Percentiles rank a stretch among this genome's conserved stretches.
These are phyloP conservation scores for Oldenlandia corymbosa DNA, from an alignment of 257 asterid species.

Conservation along the genomic window DNA sequence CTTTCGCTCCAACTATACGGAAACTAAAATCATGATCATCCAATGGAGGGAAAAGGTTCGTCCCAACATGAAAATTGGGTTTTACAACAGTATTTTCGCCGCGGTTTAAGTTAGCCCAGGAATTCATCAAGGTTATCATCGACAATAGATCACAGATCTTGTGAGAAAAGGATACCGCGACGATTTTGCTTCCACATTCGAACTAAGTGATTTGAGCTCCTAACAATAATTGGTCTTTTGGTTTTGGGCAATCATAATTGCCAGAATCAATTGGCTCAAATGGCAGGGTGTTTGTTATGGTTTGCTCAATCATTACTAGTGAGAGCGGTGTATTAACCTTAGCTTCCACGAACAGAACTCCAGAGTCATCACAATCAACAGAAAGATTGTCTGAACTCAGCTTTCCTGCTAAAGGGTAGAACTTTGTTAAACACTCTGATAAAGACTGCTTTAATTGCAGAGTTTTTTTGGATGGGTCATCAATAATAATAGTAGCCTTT, in stretches of 20 bases:
- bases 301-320: neutral
- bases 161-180: constrained; percentile 25
- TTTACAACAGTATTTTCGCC: neutral
- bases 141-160: neutral
- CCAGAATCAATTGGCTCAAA: neutral
- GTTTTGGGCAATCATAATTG: neutral
- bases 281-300: neutral
- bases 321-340: constrained; percentile 13
- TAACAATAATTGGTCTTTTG: neutral
- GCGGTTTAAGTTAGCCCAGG: neutral
- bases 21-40: neutral
- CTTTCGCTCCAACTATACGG: neutral
- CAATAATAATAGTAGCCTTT: neutral
- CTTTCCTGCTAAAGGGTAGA: constrained; percentile 30
- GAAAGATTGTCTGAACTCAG: neutral
- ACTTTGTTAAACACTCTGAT: constrained; percentile 20
- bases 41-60: neutral
- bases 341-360: constrained; percentile 26
- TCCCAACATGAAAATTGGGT: neutral
- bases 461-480: neutral
- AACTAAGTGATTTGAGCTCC: constrained; percentile 23
- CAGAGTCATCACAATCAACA: constrained; percentile 30
- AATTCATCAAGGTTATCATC: neutral
- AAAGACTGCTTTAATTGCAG: constrained; percentile 23
- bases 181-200: constrained; percentile 25